phyloP scores from a whole-genome alignment of 2,329 filamentous ascomycete genomes.

The Fusarium tanahbumbuense region DNA sequence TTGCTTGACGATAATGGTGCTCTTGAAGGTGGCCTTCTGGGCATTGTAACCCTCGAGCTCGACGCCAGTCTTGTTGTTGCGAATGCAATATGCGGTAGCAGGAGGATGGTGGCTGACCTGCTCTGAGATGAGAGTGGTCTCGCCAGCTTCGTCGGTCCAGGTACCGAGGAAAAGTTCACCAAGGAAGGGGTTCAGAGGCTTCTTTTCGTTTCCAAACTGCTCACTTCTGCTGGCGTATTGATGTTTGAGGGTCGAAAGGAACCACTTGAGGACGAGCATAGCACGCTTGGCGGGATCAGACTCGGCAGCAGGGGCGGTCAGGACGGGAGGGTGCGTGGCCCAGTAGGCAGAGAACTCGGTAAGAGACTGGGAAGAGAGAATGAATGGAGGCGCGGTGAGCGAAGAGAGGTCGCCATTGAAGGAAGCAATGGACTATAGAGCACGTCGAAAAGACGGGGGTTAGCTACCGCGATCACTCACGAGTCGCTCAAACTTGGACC shows the following conservation, averaged over 20 bases:
- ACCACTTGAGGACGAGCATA: conserved; percentile 94
- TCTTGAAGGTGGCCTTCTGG: conserved; percentile 94
- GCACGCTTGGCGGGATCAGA: conserved; percentile 83
- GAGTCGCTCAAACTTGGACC: conserved; percentile 1
- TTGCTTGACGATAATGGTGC: conserved; percentile 95
- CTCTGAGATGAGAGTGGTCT: conserved; percentile 89
- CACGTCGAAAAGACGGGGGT: conserved; percentile 25
- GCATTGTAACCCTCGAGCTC: conserved; percentile 90
- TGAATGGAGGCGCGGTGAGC: conserved; percentile 84
- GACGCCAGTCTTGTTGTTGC: conserved; percentile 85
- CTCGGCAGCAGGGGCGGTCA: conserved; percentile 85
- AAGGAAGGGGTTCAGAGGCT: conserved; percentile 95
- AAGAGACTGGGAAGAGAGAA: conserved; percentile 80
- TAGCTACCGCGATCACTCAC: conserved; percentile 20
- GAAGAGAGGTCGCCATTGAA: conserved; percentile 87
- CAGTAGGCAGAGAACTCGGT: conserved; percentile 87
- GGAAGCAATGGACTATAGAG: conserved; percentile 74
- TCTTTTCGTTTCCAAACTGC: conserved; percentile 90
- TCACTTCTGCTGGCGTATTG: conserved; percentile 83
- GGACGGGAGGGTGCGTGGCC: conserved; percentile 80
- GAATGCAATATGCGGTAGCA: conserved; percentile 92
- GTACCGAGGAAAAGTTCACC: conserved; percentile 93
- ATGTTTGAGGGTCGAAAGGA: conserved; percentile 91
- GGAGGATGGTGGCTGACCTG: conserved; percentile 96
- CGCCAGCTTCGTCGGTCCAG: conserved; percentile 86